Evolutionary conservation across 257 asterid species (phyloP).

Genomic region (Forsythia suspensa): DNA sequence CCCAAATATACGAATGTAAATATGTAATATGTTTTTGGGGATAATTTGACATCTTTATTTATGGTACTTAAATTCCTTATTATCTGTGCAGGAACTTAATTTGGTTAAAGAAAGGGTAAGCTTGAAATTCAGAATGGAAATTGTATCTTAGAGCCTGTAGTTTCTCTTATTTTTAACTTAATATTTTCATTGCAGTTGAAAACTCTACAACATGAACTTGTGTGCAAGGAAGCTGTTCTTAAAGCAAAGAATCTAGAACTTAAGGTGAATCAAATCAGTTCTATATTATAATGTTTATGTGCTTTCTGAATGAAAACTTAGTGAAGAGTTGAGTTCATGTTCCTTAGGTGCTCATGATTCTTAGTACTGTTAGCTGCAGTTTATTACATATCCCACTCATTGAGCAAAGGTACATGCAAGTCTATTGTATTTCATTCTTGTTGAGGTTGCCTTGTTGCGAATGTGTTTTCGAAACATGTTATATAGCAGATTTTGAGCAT

Average conservation of each 20-base stretch:
- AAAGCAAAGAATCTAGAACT: constrained; percentile 48
- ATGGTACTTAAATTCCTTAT: constrained; percentile 10
- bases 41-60: constrained; percentile 10
- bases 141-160: not conserved
- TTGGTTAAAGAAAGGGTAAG: constrained; percentile 70
- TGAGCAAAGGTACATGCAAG: too few species aligned
- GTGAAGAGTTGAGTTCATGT: not conserved
- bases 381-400: too few species aligned
- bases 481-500: not conserved
- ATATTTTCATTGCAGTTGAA: constrained; percentile 47
- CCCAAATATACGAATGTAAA: not conserved
- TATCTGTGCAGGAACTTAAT: constrained; percentile 68
- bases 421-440: not conserved
- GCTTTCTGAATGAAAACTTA: not conserved
- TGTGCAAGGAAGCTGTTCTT: constrained; percentile 70
- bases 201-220: constrained; percentile 70
- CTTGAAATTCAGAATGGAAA: not conserved
- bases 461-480: not conserved
- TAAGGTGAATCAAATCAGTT: constrained; percentile 25
- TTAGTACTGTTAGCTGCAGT: too few species aligned
- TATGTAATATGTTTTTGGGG: not conserved
- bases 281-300: not conserved
- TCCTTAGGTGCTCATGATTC: too few species aligned
- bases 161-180: not conserved
- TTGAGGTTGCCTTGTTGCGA: not conserved